Conservation (phyloP, 306 rosid genomes). For the Ochetophila trinervis region DNA sequence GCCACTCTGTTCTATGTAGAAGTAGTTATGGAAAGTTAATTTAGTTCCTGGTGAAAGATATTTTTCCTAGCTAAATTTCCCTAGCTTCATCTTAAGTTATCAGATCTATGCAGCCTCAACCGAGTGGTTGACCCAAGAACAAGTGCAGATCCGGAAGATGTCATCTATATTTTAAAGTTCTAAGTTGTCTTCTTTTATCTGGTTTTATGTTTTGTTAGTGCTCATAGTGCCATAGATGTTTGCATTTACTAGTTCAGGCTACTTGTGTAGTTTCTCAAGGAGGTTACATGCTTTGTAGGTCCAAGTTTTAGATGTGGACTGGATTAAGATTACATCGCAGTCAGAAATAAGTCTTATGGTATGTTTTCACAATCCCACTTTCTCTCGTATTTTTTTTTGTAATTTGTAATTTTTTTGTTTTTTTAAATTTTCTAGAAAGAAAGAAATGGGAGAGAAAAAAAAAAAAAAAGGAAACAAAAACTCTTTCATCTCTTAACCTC, state of each 20-base stretch:
- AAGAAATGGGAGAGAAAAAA: too few species aligned
- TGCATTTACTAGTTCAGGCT: conserved; percentile 10
- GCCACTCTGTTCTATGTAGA: too few species aligned
- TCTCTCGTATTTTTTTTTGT: background rate
- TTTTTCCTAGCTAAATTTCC: background rate
- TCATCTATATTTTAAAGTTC: background rate
- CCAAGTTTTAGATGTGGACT: conserved; percentile 86
- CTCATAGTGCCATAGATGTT: background rate
- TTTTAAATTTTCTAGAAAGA: too few species aligned
- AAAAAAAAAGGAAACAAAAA: background rate
- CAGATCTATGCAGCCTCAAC: background rate
- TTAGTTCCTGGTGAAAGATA: conserved; percentile 5
- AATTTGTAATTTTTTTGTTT: background rate
- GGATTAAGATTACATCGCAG: conserved; percentile 70
- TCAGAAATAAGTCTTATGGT: conserved; percentile 84
- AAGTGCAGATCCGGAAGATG: too few species aligned
- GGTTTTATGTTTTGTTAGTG: background rate
- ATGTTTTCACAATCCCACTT: conserved; percentile 15
- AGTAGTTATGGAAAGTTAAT: background rate
- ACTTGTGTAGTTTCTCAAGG: conserved; percentile 17
- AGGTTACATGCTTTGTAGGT: conserved; percentile 47
- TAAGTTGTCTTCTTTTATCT: background rate
- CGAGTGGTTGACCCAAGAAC: background rate
- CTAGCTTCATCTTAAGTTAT: background rate
- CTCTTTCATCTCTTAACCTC: conserved; percentile 2